Evolutionary conservation across 2,329 filamentous ascomycete genomes (phyloP).

Genomic region (Myriosclerotinia duriaeana): DNA sequence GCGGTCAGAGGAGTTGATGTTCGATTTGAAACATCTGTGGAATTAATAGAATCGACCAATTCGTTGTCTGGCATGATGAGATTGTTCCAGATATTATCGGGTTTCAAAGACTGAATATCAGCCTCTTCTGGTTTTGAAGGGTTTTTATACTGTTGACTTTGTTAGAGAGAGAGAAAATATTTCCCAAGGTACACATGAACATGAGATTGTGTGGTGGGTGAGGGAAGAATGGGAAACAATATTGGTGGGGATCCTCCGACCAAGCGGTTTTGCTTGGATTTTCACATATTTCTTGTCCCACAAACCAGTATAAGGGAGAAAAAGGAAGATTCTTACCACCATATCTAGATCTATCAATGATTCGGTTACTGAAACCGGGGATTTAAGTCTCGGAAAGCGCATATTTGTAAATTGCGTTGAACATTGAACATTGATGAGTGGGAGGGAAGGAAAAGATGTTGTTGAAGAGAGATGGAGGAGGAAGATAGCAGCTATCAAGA

Average conservation of each 20-base stretch:
- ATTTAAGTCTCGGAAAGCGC: neutral
- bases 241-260: neutral
- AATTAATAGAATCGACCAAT: neutral
- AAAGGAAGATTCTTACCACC: conserved; percentile 12
- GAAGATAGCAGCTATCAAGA: neutral
- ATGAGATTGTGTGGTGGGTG: neutral
- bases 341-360: conserved; percentile 3
- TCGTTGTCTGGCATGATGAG: neutral
- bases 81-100: neutral
- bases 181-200: neutral
- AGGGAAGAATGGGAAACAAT: neutral
- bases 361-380: neutral
- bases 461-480: neutral
- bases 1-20: neutral
- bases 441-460: neutral
- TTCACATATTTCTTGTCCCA: neutral
- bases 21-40: neutral
- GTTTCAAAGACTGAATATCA: neutral
- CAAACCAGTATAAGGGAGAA: neutral
- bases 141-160: neutral
- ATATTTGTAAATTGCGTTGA: neutral
- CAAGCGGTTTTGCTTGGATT: neutral
- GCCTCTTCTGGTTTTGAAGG: neutral
- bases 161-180: neutral
- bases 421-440: neutral